Base-by-base conservation (phyloP, 331 rosid genomes). In the Quercus tomentella region DNA sequence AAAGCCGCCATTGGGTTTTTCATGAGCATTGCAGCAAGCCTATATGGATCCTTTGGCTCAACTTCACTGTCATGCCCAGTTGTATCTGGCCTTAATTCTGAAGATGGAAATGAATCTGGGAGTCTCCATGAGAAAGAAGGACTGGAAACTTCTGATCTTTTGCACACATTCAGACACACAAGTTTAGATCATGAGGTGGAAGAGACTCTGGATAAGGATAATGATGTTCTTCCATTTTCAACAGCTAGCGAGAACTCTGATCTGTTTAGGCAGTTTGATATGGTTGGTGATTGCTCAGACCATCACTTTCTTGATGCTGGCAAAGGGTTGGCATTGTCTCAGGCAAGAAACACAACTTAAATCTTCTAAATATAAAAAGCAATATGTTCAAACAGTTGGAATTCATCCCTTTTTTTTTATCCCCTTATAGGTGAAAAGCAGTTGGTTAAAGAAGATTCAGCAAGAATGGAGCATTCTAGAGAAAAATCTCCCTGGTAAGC, bases 381-480 rank as follows among this genome's bases (percentile, higher is more conserved):
- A 56, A 30, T 56, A 51, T 72, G 31, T 81, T n/a, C 30, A 52
- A 70, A 33, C 63, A 9, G 54, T 70, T 37, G 12, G 54, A 56
- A 72, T 76, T 78, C 63, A 16, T 26, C 70, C 23, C 56, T 62
- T 30, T 56, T 60, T 51, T 82, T 2, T 77, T 78, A 41, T 83
- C 72, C 33, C 63, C 30, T 86, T 56, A n/a, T 68, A 93, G 99
- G 87, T 87, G 52, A 86, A 88, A 84, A 90, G 88, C 78, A 86
- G 81, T 74, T 96, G 98, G 99, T 80, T 85, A 77, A 96, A 93
- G 84, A 96, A 87, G 89, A 91, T 96, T 66, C 99, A 96, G 74
- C 92, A 84, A 80, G 99, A 96, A 86, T 96, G 99, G 99, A 84
- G 86, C 89, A 89, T 89, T 74, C 88, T 96, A 41, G 91, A 92